Base-by-base conservation (phyloP, 441 rosid species). In the Breynia disticha region DNA sequence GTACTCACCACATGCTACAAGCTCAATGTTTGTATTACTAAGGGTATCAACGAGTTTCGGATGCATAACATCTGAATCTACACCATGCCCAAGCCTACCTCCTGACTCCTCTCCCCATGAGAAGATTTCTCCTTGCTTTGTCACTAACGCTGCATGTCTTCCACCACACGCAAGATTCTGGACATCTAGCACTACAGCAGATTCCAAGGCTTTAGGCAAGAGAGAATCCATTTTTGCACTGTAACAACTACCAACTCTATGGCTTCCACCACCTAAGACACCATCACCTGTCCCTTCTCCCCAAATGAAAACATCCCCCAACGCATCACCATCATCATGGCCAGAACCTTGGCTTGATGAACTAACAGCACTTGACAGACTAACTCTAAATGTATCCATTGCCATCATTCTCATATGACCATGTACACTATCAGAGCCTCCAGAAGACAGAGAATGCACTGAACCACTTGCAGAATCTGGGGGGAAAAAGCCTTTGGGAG, bases 311-410 rank as follows among this genome's bases (percentile, higher is more conserved):
- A 91, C 97, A 82, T 91, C 98, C 41, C 97, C 97, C 65, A 91
- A 56, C 46, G 98, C 90, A 73, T 88, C 96, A 60, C 95, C 91
- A 57, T 91, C 98, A 75, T 91, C 97, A 79, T 91, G 95, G 63
- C 98, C 98, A 67, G 98, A 91, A 59, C 95, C 98, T 53, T 88
- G 98, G 68, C 98, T 91, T 51, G 96, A 86, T 52, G 98, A 91
- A 71, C 98, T 91, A 63, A 91, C 89, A 61, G 95, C 95, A 78
- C 98, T 91, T 52, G 95, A 91, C 67, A 91, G 67, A 71, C 98
- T 91, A 62, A 91, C 97, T 76, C 98, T 86, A 64, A 82, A 84
- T 64, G 86, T 80, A 67, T 91, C 98, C 77, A 76, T 61, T 46
- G 67, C 54, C 75, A 72, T 77, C 44, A 76, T 66, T 65, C 72